Conservation (phyloP, 768 basidiomycete genomes). For the Suillus subalutaceus region DNA sequence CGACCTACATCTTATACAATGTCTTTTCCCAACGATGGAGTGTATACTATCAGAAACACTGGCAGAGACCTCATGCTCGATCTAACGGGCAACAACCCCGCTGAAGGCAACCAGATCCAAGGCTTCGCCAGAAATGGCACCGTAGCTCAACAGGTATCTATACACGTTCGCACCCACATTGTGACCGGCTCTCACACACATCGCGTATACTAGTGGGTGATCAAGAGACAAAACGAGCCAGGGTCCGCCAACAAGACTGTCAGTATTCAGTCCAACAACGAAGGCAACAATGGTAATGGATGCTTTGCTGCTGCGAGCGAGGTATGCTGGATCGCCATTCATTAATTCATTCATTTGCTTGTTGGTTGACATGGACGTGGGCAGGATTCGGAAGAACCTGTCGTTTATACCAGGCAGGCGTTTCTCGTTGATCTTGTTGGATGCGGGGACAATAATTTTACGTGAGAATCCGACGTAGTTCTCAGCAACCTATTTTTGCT, state of each 20-base stretch:
- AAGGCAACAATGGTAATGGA: background rate
- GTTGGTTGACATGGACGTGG: background rate
- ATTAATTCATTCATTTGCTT: background rate
- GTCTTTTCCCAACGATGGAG: background rate
- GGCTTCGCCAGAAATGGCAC: background rate
- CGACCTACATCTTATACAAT: background rate
- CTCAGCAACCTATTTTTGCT: background rate
- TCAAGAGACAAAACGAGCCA: background rate
- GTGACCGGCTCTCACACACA: background rate
- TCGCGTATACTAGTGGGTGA: background rate
- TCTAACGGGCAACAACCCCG: background rate
- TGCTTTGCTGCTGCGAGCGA: background rate
- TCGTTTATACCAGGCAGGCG: background rate
- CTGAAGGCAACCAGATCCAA: background rate
- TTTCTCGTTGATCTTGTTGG: background rate
- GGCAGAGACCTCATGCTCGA: background rate
- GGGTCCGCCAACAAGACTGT: background rate
- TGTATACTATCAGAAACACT: background rate
- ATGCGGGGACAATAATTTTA: background rate
- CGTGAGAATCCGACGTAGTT: background rate
- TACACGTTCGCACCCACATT: background rate
- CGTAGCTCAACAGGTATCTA: background rate
- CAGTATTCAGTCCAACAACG: background rate
- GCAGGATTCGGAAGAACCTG: background rate
- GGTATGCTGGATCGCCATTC: background rate